A percentile compares a stretch with the other conserved stretches of the same genome.
Evolutionary conservation across 495 filamentous ascomycete genomes (phyloP).

Genomic region (Talaromyces stipitatus): DNA sequence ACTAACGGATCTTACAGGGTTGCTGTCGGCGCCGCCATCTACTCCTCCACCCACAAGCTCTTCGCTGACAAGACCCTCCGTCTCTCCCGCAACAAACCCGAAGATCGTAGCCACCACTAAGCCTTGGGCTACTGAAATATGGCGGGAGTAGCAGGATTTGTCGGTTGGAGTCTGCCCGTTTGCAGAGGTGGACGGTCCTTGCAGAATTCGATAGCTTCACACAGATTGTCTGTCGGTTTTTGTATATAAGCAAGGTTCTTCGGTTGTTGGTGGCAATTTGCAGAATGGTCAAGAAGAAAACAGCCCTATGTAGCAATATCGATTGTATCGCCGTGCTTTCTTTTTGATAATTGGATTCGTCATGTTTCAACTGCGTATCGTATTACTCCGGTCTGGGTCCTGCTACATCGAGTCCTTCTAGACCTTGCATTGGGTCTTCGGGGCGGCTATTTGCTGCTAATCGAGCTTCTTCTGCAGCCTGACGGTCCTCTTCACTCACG

Average conservation of each 20-base stretch:
- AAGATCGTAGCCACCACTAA: conserved; percentile 25
- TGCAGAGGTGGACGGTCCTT: not conserved
- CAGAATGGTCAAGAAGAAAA: conserved; percentile 3
- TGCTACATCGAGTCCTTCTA: conserved; percentile 88
- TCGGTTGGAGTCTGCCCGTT: not conserved
- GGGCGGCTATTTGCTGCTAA: conserved; percentile 42
- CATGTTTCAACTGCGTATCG: not conserved
- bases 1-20: conserved; percentile 38
- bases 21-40: conserved; percentile 64
- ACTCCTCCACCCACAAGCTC: conserved; percentile 76
- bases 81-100: conserved; percentile 48
- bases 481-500: conserved; percentile 76
- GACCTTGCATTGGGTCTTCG: conserved; percentile 89
- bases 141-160: not conserved
- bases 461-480: conserved; percentile 52
- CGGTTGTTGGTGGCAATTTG: not conserved
- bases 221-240: conserved; percentile 5
- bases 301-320: conserved; percentile 4
- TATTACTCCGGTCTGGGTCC: conserved; percentile 74
- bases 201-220: conserved; percentile 6
- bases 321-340: conserved; percentile 3
- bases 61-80: conserved; percentile 85
- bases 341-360: not conserved
- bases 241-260: conserved; percentile 8
- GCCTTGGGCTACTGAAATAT: not conserved